Conservation (phyloP, 1,139 yeast species). For the Lodderomyces parapsilosis region DNA sequence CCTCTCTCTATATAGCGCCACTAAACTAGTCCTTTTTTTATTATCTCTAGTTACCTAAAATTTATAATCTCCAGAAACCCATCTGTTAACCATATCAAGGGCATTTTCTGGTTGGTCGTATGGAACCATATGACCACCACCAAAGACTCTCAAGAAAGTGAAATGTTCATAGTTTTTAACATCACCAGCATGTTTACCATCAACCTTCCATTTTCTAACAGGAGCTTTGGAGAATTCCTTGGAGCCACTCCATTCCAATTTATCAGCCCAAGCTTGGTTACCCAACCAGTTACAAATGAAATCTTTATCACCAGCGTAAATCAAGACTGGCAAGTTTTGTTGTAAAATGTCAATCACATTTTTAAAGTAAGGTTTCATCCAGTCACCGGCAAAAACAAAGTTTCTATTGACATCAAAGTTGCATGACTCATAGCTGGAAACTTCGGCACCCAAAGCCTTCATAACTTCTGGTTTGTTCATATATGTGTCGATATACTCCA, state of each 20-base stretch:
- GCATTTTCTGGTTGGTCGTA: conserved; percentile 47
- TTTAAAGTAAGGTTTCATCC: conserved; percentile 86
- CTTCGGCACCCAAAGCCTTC: conserved; percentile 90
- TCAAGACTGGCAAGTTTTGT: conserved; percentile 63
- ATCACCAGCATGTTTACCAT: conserved; percentile 43
- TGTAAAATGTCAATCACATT: conserved; percentile 59
- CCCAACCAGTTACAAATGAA: conserved; percentile 88
- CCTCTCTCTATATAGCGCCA: neutral
- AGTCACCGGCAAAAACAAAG: conserved; percentile 84
- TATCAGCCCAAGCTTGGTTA: conserved; percentile 78
- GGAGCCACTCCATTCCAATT: conserved; percentile 63
- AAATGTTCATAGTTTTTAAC: conserved; percentile 46
- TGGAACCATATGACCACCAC: conserved; percentile 54
- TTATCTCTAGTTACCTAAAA: conserved; percentile 6
- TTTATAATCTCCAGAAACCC: conserved; percentile 39
- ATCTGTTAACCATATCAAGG: conserved; percentile 48
- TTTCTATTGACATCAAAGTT: conserved; percentile 80
- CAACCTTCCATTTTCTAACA: conserved; percentile 39
- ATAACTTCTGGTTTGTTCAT: conserved; percentile 44
- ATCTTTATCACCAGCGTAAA: conserved; percentile 86
- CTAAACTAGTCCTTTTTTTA: too few relatives aligned
- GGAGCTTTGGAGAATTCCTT: conserved; percentile 48
- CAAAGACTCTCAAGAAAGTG: conserved; percentile 47
- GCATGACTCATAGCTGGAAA: conserved; percentile 78
- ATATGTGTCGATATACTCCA: conserved; percentile 32